Conservation (phyloP, 2,329 filamentous ascomycete genomes). For the Alternaria infectoria region DNA sequence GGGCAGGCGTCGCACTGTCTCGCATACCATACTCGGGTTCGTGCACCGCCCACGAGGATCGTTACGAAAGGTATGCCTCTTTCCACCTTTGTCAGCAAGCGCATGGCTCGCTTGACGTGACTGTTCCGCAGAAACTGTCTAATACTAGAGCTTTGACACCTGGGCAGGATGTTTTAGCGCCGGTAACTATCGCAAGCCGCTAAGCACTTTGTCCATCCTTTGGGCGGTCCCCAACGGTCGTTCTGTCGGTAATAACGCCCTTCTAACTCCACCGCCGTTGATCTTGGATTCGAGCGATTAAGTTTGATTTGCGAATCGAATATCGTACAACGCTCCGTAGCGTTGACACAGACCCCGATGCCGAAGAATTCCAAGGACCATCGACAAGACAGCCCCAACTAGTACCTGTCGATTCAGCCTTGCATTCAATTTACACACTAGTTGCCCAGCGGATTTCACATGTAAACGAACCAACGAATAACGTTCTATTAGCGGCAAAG, state of each 20-base stretch:
- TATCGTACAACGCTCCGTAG: neutral
- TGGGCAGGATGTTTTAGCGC: conserved; percentile 16
- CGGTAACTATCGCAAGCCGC: conserved; percentile 22
- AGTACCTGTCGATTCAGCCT: conserved; percentile 7
- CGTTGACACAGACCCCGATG: neutral
- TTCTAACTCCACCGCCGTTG: neutral
- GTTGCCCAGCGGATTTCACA: neutral
- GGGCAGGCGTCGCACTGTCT: neutral
- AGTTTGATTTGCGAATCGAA: neutral
- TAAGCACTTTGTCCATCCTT: conserved; percentile 18
- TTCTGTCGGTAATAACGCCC: conserved; percentile 11
- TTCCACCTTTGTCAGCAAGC: neutral
- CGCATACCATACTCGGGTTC: neutral
- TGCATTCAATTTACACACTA: conserved; percentile 1
- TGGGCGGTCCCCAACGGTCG: conserved; percentile 15
- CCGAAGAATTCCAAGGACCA: neutral
- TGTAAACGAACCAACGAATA: conserved; percentile 17
- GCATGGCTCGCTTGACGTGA: conserved; percentile 1
- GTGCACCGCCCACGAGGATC: conserved; percentile 1
- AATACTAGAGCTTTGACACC: conserved; percentile 12
- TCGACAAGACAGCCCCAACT: neutral
- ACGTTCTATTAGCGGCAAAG: neutral
- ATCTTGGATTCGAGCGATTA: conserved; percentile 3
- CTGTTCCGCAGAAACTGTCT: conserved; percentile 16
- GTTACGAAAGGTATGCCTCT: conserved; percentile 4